Evolutionary conservation across 2,329 filamentous ascomycete genomes (phyloP).

Genomic region (Microsporum canis): DNA sequence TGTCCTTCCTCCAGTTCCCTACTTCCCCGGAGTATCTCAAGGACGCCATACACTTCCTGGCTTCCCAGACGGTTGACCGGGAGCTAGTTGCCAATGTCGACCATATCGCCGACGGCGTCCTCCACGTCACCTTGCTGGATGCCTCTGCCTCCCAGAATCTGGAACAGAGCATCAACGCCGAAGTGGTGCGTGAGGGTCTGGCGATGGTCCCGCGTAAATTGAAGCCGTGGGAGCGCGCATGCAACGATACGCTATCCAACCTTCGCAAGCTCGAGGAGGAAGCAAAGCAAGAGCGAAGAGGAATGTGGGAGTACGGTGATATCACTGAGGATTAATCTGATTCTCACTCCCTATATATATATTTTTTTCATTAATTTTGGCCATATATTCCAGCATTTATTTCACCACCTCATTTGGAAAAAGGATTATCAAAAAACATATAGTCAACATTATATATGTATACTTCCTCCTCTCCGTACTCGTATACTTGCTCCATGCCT

Average conservation of each 20-base stretch:
- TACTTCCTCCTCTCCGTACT: background rate
- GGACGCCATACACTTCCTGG: conserved; percentile 66
- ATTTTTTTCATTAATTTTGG: background rate
- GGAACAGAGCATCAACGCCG: conserved; percentile 78
- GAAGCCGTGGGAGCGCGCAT: conserved; percentile 77
- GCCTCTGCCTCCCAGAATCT: conserved; percentile 50
- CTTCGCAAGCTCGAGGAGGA: conserved; percentile 62
- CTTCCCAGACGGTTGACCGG: conserved; percentile 60
- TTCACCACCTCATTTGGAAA: background rate
- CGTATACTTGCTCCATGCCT: background rate
- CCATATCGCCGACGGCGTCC: conserved; percentile 64
- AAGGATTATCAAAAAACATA: background rate
- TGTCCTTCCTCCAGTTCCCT: conserved; percentile 85
- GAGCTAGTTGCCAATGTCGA: conserved; percentile 87
- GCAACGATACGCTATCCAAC: conserved; percentile 58
- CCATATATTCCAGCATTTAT: background rate
- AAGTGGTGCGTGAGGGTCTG: conserved; percentile 69
- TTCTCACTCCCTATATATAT: background rate
- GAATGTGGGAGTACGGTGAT: conserved; percentile 98
- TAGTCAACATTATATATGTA: background rate
- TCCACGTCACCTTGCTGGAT: conserved; percentile 83
- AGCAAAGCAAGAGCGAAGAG: conserved; percentile 68
- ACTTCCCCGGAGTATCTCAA: conserved; percentile 67
- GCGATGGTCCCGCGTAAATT: conserved; percentile 89
- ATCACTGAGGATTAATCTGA: conserved; percentile 68